Evolutionary conservation across 2,329 filamentous ascomycete genomes (phyloP), one percentile per base, ranked within the genome.

Genomic region (Falciphora oryzae): DNA sequence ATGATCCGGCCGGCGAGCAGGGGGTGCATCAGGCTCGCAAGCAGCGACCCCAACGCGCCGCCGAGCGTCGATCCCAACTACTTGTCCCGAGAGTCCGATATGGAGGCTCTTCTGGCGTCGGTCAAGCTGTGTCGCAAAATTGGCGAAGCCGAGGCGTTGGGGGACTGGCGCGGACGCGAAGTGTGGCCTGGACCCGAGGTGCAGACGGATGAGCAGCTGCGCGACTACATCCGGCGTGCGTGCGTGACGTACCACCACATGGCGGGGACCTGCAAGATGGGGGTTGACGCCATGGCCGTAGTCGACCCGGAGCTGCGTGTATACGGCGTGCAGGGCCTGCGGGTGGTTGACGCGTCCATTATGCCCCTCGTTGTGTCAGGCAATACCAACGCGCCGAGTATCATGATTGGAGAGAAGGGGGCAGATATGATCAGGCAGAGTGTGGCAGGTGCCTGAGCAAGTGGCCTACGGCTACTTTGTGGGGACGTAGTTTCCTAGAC

Each of bases 201-300:
- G 25, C 32, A 53, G 57, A 60, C 63, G n/a, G 63, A 64, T 38
- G 57, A 60, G 32, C 57, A 64, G 58, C 27, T 60, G 35, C 57
- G 28, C 22, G 57, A 53, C 25, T 60, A 59, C 29, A 57, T 64
- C 25, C 31, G 58, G 32, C 11, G 27, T 14, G 27, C 59, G 3
- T 32, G 38, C 59, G 28, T 38, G 35, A 29, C 57, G 25, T 50
- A 61, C 65, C 11, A 70, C 73, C 72, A 73, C 62, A 68, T 71
- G 7, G 66, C 69, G 16, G 69, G 71, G 18, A 75, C 75, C 2
- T 74, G 72, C 64, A 70, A 69, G 7, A 76, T 76, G 70, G 75
- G 75, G 10, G 63, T 63, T 7, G 69, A 70, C 62, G 59, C 58
- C 29, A 32, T 62, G 35, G 63, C 63, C 3, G 63, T 70, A 22